These are phyloP conservation scores for Ogataea neopini DNA, from an alignment of 805 yeast species.

Conservation along the genomic window DNA sequence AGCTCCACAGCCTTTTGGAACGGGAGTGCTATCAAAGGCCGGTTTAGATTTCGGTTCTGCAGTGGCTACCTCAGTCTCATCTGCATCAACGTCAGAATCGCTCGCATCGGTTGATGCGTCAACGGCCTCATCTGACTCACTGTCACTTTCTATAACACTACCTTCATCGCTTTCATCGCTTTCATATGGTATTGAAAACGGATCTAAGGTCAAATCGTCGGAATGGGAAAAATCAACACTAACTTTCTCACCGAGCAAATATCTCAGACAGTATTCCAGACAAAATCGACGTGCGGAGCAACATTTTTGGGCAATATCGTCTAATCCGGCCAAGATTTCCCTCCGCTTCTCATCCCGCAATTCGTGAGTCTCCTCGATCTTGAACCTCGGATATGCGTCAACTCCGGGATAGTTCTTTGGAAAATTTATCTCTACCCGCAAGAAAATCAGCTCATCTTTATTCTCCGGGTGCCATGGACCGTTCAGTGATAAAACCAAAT, in stretches of 20 bases:
- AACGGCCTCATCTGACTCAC: constrained; percentile 12
- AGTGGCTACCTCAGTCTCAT: constrained; percentile 20
- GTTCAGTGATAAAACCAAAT: constrained; percentile 68
- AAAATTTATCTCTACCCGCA: constrained; percentile 68
- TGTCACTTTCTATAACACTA: constrained; percentile 5
- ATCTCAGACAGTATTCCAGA: constrained; percentile 76
- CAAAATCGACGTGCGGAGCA: constrained; percentile 64
- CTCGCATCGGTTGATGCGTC: constrained; percentile 26
- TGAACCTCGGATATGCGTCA: constrained; percentile 50
- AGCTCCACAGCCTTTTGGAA: constrained; percentile 94
- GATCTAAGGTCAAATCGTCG: constrained; percentile 30
- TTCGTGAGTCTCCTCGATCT: constrained; percentile 79
- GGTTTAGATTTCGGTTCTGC: constrained; percentile 24
- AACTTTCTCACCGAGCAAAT: constrained; percentile 79
- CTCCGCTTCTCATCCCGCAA: constrained; percentile 48
- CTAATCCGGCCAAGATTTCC: constrained; percentile 52
- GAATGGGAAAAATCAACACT: constrained; percentile 41
- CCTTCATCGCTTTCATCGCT: constrained; percentile 30
- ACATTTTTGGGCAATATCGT: constrained; percentile 56
- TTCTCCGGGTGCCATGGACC: constrained; percentile 67
- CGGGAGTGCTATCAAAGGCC: constrained; percentile 75
- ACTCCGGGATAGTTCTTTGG: constrained; percentile 72
- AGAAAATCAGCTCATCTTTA: constrained; percentile 55
- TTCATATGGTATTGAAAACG: constrained; percentile 32
- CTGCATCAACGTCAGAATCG: constrained; percentile 24